phyloP scores from a whole-genome alignment of 2,329 filamentous ascomycete species.

The Penicillium italicum region DNA sequence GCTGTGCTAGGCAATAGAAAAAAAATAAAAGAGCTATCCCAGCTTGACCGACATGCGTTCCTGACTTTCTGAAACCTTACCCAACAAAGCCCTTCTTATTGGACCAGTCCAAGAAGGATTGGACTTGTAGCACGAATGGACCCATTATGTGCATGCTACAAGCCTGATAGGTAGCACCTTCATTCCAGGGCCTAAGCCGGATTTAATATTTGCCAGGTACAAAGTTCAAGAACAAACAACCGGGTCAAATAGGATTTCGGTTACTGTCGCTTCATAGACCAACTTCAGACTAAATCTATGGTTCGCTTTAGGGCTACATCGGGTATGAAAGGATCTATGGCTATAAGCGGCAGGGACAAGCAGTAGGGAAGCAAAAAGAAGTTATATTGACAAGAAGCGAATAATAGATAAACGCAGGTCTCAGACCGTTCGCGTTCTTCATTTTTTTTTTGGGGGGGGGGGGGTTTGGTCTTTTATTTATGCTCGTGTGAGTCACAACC shows the following conservation, averaged over 20 bases:
- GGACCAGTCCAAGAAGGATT: neutral
- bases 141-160: neutral
- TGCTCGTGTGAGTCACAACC: too few relatives aligned
- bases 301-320: neutral
- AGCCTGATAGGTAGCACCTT: neutral
- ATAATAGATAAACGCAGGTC: neutral
- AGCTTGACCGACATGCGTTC: neutral
- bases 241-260: neutral
- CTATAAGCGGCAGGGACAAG: neutral
- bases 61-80: neutral
- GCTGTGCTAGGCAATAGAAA: neutral
- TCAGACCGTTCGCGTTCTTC: neutral
- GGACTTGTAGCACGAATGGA: neutral
- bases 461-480: too few relatives aligned
- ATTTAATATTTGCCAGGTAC: conserved; percentile 4
- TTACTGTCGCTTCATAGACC: neutral
- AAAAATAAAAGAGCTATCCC: neutral
- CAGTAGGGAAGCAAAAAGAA: neutral
- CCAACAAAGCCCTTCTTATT: neutral
- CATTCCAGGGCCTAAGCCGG: neutral
- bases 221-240: neutral
- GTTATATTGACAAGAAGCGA: neutral
- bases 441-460: too few relatives aligned
- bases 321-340: neutral
- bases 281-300: neutral